Percentiles rank a stretch among this genome's conserved stretches.
Evolutionary conservation across 106 monocot genomes (phyloP).

Genomic region (Dendrobium catenatum): DNA sequence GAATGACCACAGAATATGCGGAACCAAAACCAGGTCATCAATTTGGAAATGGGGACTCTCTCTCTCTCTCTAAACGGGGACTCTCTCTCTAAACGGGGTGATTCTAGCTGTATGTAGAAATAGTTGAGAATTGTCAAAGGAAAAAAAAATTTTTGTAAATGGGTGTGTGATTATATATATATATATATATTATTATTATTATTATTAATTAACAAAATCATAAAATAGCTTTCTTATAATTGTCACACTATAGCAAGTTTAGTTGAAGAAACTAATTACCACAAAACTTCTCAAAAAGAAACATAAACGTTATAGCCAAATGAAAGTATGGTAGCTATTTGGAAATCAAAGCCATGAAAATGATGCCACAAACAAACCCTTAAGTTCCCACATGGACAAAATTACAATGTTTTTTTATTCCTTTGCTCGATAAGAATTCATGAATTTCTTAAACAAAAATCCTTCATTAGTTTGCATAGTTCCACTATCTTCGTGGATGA

Average conservation of each 20-base stretch:
- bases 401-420: not conserved
- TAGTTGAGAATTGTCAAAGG: not conserved
- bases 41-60: no score
- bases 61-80: no score
- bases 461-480: not conserved
- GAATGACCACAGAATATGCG: no score
- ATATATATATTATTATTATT: not conserved
- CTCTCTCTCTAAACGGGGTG: no score
- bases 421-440: not conserved
- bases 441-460: not conserved
- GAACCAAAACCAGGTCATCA: no score
- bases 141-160: not conserved
- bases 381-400: not conserved
- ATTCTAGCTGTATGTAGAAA: not conserved
- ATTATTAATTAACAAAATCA: no score
- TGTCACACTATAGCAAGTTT: no score
- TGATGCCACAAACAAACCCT: not conserved
- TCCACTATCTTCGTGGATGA: not conserved
- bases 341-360: no score
- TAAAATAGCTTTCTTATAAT: no score
- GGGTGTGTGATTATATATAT: not conserved
- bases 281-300: no score
- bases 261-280: no score
- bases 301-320: not conserved
- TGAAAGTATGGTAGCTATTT: not conserved